Conservation (phyloP, 129 eudicot species). For the Heracleum sosnowskyi region DNA sequence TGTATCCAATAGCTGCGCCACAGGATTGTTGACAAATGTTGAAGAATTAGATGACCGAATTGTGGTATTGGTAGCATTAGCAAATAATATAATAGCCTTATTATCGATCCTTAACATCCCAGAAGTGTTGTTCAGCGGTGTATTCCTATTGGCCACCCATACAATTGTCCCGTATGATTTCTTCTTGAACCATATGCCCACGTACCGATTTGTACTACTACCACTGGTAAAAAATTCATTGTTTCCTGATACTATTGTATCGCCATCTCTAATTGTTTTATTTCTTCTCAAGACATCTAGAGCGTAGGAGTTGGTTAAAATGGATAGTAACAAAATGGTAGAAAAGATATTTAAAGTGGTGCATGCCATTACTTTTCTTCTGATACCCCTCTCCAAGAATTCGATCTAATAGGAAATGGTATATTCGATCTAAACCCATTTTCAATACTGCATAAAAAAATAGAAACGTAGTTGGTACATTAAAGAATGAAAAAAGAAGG, state of each 20-base stretch:
- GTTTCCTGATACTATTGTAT: slow-evolving; percentile 22
- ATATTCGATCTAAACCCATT: no score
- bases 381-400: not conserved
- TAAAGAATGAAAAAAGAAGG: no score
- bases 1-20: slow-evolving; percentile 8
- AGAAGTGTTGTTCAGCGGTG: not conserved
- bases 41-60: slow-evolving; percentile 10
- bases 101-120: not conserved
- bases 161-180: slow-evolving; percentile 14
- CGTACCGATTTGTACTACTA: slow-evolving; percentile 13
- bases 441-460: no score
- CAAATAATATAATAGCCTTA: not conserved
- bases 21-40: not conserved
- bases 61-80: not conserved
- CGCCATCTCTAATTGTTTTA: slow-evolving; percentile 9
- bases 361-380: not conserved
- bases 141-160: slow-evolving; percentile 14
- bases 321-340: not conserved
- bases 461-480: no score
- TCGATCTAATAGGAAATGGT: no score
- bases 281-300: not conserved
- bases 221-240: slow-evolving; percentile 15
- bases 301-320: no score
- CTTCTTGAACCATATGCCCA: slow-evolving; percentile 28
- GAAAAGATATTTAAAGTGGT: not conserved